Conservation (phyloP, 2,329 filamentous ascomycete genomes). For the Neospermospora avenae region DNA sequence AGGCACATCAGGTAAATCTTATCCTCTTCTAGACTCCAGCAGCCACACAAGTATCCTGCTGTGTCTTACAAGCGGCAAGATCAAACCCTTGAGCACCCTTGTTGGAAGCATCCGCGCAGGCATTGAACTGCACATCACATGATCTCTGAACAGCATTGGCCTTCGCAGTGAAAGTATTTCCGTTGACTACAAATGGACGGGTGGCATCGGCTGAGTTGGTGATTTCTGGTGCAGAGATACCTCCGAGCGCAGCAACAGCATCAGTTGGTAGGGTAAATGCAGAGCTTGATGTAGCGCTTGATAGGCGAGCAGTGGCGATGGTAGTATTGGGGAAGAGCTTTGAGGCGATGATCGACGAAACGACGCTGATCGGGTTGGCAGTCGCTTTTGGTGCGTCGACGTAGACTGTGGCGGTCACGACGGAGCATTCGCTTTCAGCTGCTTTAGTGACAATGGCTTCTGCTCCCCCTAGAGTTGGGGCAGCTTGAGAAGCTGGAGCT, state of each 20-base stretch:
- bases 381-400: slow-evolving; percentile 14
- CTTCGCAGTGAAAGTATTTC: slow-evolving; percentile 54
- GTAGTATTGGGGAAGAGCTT: slow-evolving; percentile 5
- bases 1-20: background rate
- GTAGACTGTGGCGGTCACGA: slow-evolving; percentile 10
- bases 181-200: slow-evolving; percentile 54
- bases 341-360: slow-evolving; percentile 2
- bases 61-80: slow-evolving; percentile 24
- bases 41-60: slow-evolving; percentile 23
- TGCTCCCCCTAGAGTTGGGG: slow-evolving; percentile 4
- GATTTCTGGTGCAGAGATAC: slow-evolving; percentile 47
- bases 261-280: background rate
- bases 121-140: slow-evolving; percentile 62
- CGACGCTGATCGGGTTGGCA: background rate
- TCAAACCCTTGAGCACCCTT: slow-evolving; percentile 36
- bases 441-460: slow-evolving; percentile 5
- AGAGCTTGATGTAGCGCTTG: background rate
- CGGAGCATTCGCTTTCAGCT: slow-evolving; percentile 7
- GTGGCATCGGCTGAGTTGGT: slow-evolving; percentile 45
- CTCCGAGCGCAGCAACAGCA: slow-evolving; percentile 40
- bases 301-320: slow-evolving; percentile 8
- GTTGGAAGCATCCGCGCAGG: slow-evolving; percentile 56
- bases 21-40: slow-evolving; percentile 3
- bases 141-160: slow-evolving; percentile 54
- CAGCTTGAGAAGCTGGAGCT: background rate